Evolutionary conservation across 306 rosid species (phyloP).

Genomic region (Quercus robur): DNA sequence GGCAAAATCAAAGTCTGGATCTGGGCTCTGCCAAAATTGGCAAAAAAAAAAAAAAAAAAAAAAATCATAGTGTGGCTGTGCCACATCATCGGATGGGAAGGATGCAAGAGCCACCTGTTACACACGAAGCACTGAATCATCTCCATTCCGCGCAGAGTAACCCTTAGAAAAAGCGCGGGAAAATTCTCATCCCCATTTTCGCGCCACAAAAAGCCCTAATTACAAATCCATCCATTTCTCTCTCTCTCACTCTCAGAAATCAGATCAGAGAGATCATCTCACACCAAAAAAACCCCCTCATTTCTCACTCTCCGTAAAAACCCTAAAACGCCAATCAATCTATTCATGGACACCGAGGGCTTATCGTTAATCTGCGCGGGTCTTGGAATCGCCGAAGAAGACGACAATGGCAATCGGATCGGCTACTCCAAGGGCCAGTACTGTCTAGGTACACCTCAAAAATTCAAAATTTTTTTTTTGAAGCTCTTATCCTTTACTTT

Average conservation of each 20-base stretch:
- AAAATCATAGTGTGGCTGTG: neutral
- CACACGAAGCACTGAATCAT: neutral
- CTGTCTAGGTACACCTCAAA: slow-evolving; percentile 57
- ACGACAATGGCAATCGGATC: slow-evolving; percentile 48
- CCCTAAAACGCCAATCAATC: neutral
- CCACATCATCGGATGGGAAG: neutral
- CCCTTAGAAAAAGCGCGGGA: slow-evolving; percentile 27
- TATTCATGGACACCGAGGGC: slow-evolving; percentile 65
- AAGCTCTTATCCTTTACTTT: too few relatives aligned
- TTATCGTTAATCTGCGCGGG: slow-evolving; percentile 75
- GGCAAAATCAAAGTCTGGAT: too few relatives aligned
- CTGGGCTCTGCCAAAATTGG: too few relatives aligned
- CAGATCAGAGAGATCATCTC: neutral
- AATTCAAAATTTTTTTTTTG: neutral
- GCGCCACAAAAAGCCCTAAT: neutral
- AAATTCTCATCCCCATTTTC: neutral
- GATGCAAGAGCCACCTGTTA: neutral
- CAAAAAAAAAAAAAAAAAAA: too few relatives aligned
- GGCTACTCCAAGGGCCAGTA: slow-evolving; percentile 63
- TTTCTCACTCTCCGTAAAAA: neutral
- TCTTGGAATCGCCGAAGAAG: slow-evolving; percentile 59
- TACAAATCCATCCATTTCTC: neutral
- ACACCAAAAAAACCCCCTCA: neutral
- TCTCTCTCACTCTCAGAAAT: neutral
- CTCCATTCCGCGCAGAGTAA: neutral